Evolutionary conservation across 2,329 filamentous ascomycete genomes (phyloP).

Genomic region (Xylariaceae sp.): DNA sequence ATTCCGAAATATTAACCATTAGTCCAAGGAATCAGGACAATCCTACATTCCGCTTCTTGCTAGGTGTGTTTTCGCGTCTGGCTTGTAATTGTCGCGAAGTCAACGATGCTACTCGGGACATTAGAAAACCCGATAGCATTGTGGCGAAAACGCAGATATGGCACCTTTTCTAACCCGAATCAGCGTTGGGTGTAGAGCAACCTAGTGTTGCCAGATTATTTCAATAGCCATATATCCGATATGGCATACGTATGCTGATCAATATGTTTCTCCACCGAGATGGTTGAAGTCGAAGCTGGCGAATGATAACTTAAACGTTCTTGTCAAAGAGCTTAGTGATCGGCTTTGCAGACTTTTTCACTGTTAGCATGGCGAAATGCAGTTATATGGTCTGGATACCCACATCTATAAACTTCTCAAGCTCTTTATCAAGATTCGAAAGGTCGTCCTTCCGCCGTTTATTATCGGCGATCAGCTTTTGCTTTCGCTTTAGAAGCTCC

Average conservation of each 20-base stretch:
- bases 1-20: too few species aligned
- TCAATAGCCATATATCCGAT: neutral
- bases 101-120: neutral
- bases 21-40: neutral
- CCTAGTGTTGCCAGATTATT: neutral
- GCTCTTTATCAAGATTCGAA: conserved; percentile 81
- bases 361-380: conserved; percentile 23
- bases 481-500: conserved; percentile 63
- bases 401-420: conserved; percentile 91
- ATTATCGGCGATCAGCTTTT: conserved; percentile 65
- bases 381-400: conserved; percentile 32
- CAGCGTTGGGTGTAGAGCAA: neutral
- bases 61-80: neutral
- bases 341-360: conserved; percentile 70
- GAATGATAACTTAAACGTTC: conserved; percentile 27
- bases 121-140: conserved; percentile 6
- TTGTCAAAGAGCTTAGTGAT: conserved; percentile 85
- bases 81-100: neutral
- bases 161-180: conserved; percentile 3
- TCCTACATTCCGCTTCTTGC: neutral
- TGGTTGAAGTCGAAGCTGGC: neutral
- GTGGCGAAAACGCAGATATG: neutral
- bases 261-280: neutral
- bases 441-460: conserved; percentile 92
- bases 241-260: neutral